Conservation (phyloP, 352 stramenopile species). For the Phytophthora brassicae region DNA sequence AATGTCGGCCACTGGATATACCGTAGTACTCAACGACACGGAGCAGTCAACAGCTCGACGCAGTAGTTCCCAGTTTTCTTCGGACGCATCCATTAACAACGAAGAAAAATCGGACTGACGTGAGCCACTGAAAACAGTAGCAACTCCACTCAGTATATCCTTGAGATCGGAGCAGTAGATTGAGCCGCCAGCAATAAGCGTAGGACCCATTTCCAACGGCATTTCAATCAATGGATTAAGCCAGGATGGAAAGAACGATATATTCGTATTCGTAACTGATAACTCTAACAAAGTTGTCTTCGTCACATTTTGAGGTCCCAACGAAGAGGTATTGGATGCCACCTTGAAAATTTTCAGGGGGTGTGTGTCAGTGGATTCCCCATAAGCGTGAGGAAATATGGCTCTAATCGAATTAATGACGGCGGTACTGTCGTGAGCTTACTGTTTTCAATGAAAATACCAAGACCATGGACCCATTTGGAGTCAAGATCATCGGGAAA, state of each 20-base stretch:
- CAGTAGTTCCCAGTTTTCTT: neutral
- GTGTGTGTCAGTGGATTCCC: no score
- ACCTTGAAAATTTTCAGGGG: no score
- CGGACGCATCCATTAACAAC: neutral
- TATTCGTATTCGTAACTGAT: constrained; percentile 22
- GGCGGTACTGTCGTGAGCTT: constrained; percentile 6
- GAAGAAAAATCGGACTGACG: neutral
- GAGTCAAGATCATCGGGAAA: constrained; percentile 39
- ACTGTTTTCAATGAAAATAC: constrained; percentile 23
- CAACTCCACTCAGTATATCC: neutral
- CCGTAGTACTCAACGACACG: no score
- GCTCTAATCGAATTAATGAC: constrained; percentile 17
- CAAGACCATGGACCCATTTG: constrained; percentile 23
- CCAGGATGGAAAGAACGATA: constrained; percentile 28
- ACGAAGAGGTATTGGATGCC: no score
- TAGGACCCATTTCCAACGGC: neutral
- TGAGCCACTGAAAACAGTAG: neutral
- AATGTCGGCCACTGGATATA: no score
- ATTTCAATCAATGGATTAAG: constrained; percentile 10
- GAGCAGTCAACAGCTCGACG: neutral
- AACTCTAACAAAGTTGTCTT: constrained; percentile 14
- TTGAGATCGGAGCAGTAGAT: neutral
- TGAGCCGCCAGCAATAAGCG: neutral
- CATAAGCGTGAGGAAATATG: constrained; percentile 12
- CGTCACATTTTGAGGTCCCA: no score